Conservation (phyloP, 305 asterid genomes). For the Fraxinus dipetala region DNA sequence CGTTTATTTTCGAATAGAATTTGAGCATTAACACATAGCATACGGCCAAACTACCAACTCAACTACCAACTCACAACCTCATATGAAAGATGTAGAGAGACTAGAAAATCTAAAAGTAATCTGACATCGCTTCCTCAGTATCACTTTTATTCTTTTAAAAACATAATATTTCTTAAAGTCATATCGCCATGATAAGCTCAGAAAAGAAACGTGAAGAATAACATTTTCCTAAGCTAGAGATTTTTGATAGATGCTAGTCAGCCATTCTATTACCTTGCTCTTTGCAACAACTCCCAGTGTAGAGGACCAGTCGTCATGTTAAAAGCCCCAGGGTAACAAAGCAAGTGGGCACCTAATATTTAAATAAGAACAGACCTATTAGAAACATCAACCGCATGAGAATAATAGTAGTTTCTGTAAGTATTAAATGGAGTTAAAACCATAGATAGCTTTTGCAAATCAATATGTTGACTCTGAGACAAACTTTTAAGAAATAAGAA, state of each 20-base stretch:
- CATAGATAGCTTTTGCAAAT: not conserved
- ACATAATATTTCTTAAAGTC: not conserved
- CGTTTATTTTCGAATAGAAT: slow-evolving; percentile 2
- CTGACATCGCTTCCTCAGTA: not conserved
- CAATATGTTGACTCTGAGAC: not conserved
- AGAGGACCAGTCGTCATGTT: slow-evolving; percentile 95
- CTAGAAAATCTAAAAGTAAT: slow-evolving; percentile 3
- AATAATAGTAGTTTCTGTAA: slow-evolving; percentile 9
- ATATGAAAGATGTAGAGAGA: not conserved
- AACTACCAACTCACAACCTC: not conserved
- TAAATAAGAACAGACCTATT: slow-evolving; percentile 22
- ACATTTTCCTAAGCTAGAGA: not conserved
- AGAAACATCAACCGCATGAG: slow-evolving; percentile 16
- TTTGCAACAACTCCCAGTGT: slow-evolving; percentile 85
- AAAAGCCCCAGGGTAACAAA: slow-evolving; percentile 91
- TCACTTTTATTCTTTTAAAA: slow-evolving; percentile 2
- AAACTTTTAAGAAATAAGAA: not conserved
- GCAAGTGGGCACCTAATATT: slow-evolving; percentile 75
- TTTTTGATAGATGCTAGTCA: slow-evolving; percentile 16
- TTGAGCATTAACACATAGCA: not conserved
- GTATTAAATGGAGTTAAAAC: not conserved
- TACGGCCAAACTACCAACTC: not conserved
- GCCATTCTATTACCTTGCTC: slow-evolving; percentile 63
- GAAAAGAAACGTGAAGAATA: not conserved
- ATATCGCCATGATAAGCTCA: not conserved